These are phyloP conservation scores for Clarkia xantiana DNA, from an alignment of 345 rosid genomes.

Conservation along the genomic window DNA sequence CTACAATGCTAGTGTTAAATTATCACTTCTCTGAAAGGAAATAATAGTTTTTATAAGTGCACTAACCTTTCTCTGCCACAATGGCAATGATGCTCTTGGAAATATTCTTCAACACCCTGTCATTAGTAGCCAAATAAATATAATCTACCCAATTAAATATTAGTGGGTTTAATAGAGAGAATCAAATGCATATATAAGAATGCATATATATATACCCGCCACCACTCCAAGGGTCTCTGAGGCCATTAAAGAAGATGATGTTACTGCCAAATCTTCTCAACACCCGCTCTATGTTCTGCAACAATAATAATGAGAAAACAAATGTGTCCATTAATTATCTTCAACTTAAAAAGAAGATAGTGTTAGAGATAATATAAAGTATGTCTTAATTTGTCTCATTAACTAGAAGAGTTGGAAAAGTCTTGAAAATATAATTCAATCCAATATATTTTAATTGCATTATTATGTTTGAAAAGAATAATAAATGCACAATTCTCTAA, in stretches of 20 bases:
- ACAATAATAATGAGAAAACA: too few relatives aligned
- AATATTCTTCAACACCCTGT: conserved; percentile 38
- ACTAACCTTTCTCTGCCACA: conserved; percentile 39
- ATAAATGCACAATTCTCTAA: too few relatives aligned
- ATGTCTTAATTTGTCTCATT: too few relatives aligned
- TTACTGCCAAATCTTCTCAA: conserved; percentile 47
- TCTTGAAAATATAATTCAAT: too few relatives aligned
- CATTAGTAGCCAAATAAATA: background rate
- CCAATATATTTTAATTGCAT: too few relatives aligned
- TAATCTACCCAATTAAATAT: background rate
- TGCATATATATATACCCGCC: conserved; percentile 35
- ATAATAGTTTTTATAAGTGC: background rate
- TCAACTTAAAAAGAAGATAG: too few relatives aligned
- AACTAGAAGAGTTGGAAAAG: too few relatives aligned
- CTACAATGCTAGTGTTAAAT: too few relatives aligned
- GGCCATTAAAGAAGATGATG: conserved; percentile 55
- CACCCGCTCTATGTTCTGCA: conserved; percentile 28
- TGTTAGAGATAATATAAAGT: too few relatives aligned
- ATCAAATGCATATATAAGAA: background rate
- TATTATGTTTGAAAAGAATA: too few relatives aligned
- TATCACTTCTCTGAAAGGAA: background rate
- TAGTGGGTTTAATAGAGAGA: background rate
- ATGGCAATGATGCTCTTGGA: conserved; percentile 37
- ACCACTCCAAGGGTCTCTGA: conserved; percentile 68
- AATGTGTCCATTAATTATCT: too few relatives aligned